A percentile compares a stretch with the other conserved stretches of the same genome.
Evolutionary conservation across 2,329 filamentous ascomycete genomes (phyloP).

Genomic region (Blastomyces silverae): DNA sequence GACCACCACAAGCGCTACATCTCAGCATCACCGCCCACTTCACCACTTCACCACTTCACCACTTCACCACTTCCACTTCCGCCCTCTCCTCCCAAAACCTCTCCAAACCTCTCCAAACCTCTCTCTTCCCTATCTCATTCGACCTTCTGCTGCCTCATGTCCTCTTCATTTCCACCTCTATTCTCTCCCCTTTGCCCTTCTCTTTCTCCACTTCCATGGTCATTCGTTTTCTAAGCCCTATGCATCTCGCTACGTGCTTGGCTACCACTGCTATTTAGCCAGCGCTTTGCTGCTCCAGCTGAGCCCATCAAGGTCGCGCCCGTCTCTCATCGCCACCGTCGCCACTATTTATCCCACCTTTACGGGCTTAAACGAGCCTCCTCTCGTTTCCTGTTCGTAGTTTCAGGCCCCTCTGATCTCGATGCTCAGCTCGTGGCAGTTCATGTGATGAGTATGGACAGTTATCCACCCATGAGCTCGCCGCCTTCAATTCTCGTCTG

Average conservation of each 20-base stretch:
- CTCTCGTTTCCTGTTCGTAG: conserved; percentile 16
- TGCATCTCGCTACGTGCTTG: conserved; percentile 18
- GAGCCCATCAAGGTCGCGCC: conserved; percentile 15
- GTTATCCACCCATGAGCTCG: conserved; percentile 32
- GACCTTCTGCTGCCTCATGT: conserved; percentile 20
- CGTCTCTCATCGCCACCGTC: conserved; percentile 18
- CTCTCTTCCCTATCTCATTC: conserved; percentile 12
- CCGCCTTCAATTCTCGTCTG: conserved; percentile 41
- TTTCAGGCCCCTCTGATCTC: conserved; percentile 16
- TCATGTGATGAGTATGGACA: conserved; percentile 40
- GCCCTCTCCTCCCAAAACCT: conserved; percentile 5
- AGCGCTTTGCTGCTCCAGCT: conserved; percentile 17
- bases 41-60: conserved; percentile 9
- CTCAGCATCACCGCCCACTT: conserved; percentile 4
- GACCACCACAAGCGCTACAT: not conserved
- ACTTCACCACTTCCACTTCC: conserved; percentile 7
- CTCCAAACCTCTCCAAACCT: not conserved
- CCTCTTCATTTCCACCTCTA: not conserved
- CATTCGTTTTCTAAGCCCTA: conserved; percentile 17
- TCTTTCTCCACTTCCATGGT: conserved; percentile 11
- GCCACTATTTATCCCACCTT: conserved; percentile 16
- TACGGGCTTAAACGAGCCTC: conserved; percentile 7
- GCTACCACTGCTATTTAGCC: conserved; percentile 6
- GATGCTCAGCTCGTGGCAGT: conserved; percentile 23
- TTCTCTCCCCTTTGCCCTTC: conserved; percentile 1